A percentile compares a stretch with the other conserved stretches of the same genome.
Evolutionary conservation across 352 stramenopile species (phyloP).

Genomic region (Phytophthora chlamydospora): DNA sequence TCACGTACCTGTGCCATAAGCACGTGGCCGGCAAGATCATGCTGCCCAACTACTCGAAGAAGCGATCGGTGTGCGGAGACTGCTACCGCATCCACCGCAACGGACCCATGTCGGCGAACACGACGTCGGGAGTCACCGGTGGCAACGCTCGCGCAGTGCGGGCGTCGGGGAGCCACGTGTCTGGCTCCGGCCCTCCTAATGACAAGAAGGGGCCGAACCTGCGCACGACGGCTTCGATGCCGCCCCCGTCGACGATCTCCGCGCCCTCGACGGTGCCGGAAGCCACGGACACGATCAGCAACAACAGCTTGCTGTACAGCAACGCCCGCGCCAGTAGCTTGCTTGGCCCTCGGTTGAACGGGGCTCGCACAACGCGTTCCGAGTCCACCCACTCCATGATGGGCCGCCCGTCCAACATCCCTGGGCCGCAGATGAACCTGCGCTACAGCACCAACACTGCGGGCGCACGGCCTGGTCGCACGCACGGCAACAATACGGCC

Average conservation of each 20-base stretch:
- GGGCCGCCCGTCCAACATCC: conserved; percentile 49
- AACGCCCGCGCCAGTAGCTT: conserved; percentile 24
- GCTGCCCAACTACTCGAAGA: conserved; percentile 64
- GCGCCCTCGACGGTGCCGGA: conserved; percentile 30
- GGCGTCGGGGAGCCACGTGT: conserved; percentile 30
- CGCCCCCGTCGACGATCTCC: conserved; percentile 33
- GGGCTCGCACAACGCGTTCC: conserved; percentile 39
- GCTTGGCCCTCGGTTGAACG: conserved; percentile 25
- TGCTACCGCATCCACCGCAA: conserved; percentile 74
- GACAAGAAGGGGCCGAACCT: conserved; percentile 36
- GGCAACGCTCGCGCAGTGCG: conserved; percentile 25
- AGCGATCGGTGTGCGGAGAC: conserved; percentile 76
- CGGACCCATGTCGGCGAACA: conserved; percentile 52
- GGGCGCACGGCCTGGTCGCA: conserved; percentile 33
- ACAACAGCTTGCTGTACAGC: conserved; percentile 35
- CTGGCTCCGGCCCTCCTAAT: conserved; percentile 25
- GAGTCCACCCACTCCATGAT: conserved; percentile 59
- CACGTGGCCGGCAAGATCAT: conserved; percentile 80
- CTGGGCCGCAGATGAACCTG: conserved; percentile 52
- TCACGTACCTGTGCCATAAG: conserved; percentile 78
- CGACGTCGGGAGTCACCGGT: conserved; percentile 17
- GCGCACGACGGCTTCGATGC: conserved; percentile 20
- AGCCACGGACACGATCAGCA: conserved; percentile 38
- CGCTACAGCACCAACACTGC: conserved; percentile 54
- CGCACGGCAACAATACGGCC: conserved; percentile 40